Conservation (phyloP, 805 yeast genomes). For the Ogataea ramenticola region DNA sequence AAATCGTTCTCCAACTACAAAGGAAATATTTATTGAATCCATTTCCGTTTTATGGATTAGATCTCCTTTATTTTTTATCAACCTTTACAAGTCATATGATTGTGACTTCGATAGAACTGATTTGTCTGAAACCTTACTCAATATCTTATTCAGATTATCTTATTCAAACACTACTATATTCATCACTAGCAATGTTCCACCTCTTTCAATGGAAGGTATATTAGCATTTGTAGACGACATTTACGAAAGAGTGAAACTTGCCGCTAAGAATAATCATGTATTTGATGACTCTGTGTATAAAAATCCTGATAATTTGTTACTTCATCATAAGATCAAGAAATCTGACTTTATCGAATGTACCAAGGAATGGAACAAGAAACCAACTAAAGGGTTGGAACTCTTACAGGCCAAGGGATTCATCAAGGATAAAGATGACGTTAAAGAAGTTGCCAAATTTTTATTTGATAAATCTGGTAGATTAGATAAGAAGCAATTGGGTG, state of each 20-base stretch:
- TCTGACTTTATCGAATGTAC: constrained; percentile 74
- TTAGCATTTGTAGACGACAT: constrained; percentile 62
- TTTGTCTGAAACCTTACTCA: constrained; percentile 58
- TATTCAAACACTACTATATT: constrained; percentile 77
- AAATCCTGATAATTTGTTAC: constrained; percentile 23
- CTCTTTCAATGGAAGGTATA: constrained; percentile 85
- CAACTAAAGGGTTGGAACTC: constrained; percentile 64
- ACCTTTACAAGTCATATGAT: constrained; percentile 76
- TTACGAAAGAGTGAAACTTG: constrained; percentile 39
- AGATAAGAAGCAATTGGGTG: constrained; percentile 85
- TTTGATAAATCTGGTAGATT: constrained; percentile 73
- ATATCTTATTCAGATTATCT: constrained; percentile 68
- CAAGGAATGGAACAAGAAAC: constrained; percentile 67
- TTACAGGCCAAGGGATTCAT: constrained; percentile 65
- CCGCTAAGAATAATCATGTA: constrained; percentile 18
- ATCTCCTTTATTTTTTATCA: constrained; percentile 69
- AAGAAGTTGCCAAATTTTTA: constrained; percentile 69
- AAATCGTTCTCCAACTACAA: constrained; percentile 38
- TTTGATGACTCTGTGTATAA: constrained; percentile 6
- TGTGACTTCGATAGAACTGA: constrained; percentile 87
- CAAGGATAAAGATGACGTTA: constrained; percentile 33
- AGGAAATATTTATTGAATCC: constrained; percentile 81
- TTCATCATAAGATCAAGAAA: constrained; percentile 46
- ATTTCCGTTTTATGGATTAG: constrained; percentile 77
- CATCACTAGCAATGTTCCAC: constrained; percentile 86